Base-by-base conservation (phyloP, 352 stramenopile species). In the Pythium coloratum region DNA sequence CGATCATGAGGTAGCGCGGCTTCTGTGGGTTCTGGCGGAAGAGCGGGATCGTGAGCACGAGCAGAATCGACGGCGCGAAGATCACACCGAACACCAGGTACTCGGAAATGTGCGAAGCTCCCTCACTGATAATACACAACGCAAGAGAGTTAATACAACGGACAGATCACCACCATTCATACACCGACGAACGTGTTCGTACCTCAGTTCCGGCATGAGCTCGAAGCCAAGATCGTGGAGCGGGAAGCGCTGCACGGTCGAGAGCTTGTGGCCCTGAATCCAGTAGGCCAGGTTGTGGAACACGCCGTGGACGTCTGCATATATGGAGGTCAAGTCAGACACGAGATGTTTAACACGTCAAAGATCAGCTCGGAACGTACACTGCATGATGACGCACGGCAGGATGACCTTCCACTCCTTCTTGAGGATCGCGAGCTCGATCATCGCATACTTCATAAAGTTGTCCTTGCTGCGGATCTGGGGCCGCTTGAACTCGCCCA, bases 251-350 rank as follows among this genome's bases (percentile, higher is more conserved):
- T 95, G 88, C 64, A 82, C 76, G 2, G 70, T 55, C 26, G 83
- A 78, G 9, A 95, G 72, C 60, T 90, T 79, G 60, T 88, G 56
- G 30, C 58, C 81, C 64, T 95, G 88, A 58, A 95, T 82, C 75
- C 84, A 95, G 77, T 95, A 95, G 44, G 88, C 88, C 49, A 90
- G 40, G 76, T 95, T 95, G 75, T 95, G 88, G 75, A 94, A 94
- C 60, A 95, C 71, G 46, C 69, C 82, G 69, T 94, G 86, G 59
- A 86, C 67, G 72, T 95, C 81, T 91, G 67, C 18, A 51, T 7
- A 24, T 44, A 24, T 3, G 47, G 3, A 30, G 16, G 13, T 40
- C 16, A 28, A 18, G 36, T 18, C 32, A 34, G 12, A 6, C 54
- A 26, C 13, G 12, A 18, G 7, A 30, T 59, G 9, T 44, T 1